Evolutionary conservation across 805 yeast genomes (phyloP).

Genomic region (Starmerella tilneyi): DNA sequence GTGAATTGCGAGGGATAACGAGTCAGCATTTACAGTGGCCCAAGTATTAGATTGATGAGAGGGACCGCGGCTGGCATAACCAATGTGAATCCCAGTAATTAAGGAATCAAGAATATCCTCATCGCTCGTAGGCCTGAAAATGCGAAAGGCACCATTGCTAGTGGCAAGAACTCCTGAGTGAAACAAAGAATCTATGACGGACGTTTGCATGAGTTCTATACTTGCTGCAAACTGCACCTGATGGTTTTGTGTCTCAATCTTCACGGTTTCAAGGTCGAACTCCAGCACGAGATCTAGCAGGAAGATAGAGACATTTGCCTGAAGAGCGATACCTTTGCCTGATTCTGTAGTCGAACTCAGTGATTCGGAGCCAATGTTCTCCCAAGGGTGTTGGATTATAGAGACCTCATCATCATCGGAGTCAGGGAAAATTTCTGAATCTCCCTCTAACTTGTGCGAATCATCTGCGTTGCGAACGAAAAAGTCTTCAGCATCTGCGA

Average conservation of each 20-base stretch:
- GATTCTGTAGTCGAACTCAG: neutral
- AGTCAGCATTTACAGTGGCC: conserved; percentile 15
- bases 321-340: conserved; percentile 10
- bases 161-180: conserved; percentile 21
- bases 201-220: conserved; percentile 14
- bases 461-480: neutral
- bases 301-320: conserved; percentile 18
- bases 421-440: neutral
- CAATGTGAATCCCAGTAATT: conserved; percentile 18
- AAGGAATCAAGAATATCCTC: conserved; percentile 24
- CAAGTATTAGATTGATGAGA: conserved; percentile 16
- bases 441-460: neutral
- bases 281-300: conserved; percentile 19
- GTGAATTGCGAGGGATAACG: conserved; percentile 19
- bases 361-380: neutral
- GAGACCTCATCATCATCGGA: neutral
- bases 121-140: conserved; percentile 7
- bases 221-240: conserved; percentile 22
- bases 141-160: conserved; percentile 22
- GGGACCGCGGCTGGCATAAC: conserved; percentile 17
- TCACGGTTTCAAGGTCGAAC: conserved; percentile 16
- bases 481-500: neutral
- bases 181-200: conserved; percentile 11
- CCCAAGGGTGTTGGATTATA: neutral
- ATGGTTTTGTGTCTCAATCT: conserved; percentile 24